These are phyloP conservation scores for Vitis labrusca DNA, from an alignment of 164 flowering plant species.

Conservation along the genomic window DNA sequence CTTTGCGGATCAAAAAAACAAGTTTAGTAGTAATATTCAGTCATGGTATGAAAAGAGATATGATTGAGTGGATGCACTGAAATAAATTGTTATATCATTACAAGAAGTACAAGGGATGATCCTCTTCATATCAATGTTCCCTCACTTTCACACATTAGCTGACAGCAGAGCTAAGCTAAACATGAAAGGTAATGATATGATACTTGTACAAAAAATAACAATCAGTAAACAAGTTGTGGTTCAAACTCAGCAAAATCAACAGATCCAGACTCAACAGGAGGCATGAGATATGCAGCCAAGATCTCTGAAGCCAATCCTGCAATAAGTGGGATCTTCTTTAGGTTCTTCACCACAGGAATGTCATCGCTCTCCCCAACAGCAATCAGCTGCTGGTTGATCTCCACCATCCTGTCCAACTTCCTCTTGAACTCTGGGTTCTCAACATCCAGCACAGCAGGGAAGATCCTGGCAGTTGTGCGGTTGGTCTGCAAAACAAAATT, in stretches of 20 bases:
- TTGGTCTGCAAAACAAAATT: slow-evolving; percentile 64
- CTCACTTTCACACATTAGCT: too few species aligned
- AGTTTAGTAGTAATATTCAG: too few species aligned
- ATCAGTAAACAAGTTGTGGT: slow-evolving; percentile 78
- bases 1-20: too few species aligned
- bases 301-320: slow-evolving; percentile 82
- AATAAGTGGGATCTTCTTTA: slow-evolving; percentile 79
- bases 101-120: too few species aligned
- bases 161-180: too few species aligned
- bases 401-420: slow-evolving; percentile 92
- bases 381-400: slow-evolving; percentile 63
- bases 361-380: slow-evolving; percentile 74
- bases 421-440: slow-evolving; percentile 99
- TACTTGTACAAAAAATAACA: background rate
- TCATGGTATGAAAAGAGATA: too few species aligned
- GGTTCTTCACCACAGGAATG: slow-evolving; percentile 72
- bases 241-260: slow-evolving; percentile 94
- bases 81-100: too few species aligned
- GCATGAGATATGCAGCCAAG: slow-evolving; percentile 92
- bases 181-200: background rate
- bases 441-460: slow-evolving; percentile 93
- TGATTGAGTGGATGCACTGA: too few species aligned
- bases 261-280: slow-evolving; percentile 93
- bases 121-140: too few species aligned
- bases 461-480: slow-evolving; percentile 93